Base-by-base conservation (phyloP, 2,329 filamentous ascomycete genomes). In the Fusarium pseudoanthophilum region DNA sequence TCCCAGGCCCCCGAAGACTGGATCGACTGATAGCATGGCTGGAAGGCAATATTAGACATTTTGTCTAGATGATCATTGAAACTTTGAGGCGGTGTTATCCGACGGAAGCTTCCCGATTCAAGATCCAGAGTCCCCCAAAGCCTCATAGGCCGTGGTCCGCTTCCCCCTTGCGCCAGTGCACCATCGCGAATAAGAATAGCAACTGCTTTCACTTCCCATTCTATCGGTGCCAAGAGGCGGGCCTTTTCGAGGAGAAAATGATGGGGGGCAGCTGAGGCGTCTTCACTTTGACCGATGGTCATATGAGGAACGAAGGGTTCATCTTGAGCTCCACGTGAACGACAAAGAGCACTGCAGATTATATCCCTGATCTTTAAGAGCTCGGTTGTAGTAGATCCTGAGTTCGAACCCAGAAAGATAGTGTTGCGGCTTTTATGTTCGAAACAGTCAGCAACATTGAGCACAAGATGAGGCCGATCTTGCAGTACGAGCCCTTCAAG, bases 261-360 rank as follows among this genome's bases (percentile, higher is more conserved):
- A 67, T 88, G 85, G n/a, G 84, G 80, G 24, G 84, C 82, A 10
- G 83, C 79, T 9, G 81, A 77, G 15, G 81, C 73, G 30, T 88
- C 84, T 40, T 86, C 83, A 46, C 84, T 88, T 74, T 92, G 90
- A 1, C 87, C 91, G 30, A 92, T 80, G 1, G 89, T 92, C 79
- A 92, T 80, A 78, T 92, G 90, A 11, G 79, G 78, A 13, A 64
- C 82, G 66, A 83, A 87, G 2, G 64, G 57, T 7, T 70, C 70
- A 16, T 72, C 62, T 9, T 67, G 66, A 8, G 65, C 37, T 28
- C 28, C 21, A 34, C 42, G 26, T 7, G 42, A 30, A 43, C 80
- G 79, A 2, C 81, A 81, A 21, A 89, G 74, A 4, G 80, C 79
- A 8, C 63, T 62, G n/a, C 85, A 72, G 14, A 87, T 70, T 5